Percentiles rank a stretch among this genome's conserved stretches.
Conservation (phyloP, 371 early-diverging fungal genomes). For the Entomophthora muscae region DNA sequence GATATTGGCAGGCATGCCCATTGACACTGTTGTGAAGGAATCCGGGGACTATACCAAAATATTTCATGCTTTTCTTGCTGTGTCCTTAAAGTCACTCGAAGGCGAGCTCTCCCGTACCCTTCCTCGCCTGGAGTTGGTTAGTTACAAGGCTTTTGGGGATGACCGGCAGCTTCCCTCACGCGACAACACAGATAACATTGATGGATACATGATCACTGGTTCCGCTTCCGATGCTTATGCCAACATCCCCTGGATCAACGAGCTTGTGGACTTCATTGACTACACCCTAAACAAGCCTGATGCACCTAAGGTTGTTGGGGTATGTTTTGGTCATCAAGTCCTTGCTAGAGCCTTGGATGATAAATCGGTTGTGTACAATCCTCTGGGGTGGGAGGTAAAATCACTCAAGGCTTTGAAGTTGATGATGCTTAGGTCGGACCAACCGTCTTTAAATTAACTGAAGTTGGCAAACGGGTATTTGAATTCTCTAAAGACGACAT, state of each 20-base stretch:
- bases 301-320: background rate
- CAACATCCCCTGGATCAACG: background rate
- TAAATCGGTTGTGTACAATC: background rate
- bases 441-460: background rate
- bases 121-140: background rate
- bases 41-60: background rate
- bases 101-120: background rate
- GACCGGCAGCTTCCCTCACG: background rate
- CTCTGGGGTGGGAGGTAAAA: constrained; percentile 3
- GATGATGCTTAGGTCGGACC: background rate
- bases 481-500: background rate
- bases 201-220: constrained; percentile 3
- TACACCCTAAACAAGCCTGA: background rate
- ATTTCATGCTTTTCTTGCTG: background rate
- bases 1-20: background rate
- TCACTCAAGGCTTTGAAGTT: background rate
- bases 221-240: background rate
- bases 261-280: background rate
- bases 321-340: constrained; percentile 2
- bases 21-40: background rate
- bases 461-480: background rate
- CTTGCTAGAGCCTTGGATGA: background rate
- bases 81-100: background rate
- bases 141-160: background rate
- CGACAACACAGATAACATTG: background rate